Evolutionary conservation across 768 basidiomycete species (phyloP).

Genomic region (Suillus fuscotomentosus): DNA sequence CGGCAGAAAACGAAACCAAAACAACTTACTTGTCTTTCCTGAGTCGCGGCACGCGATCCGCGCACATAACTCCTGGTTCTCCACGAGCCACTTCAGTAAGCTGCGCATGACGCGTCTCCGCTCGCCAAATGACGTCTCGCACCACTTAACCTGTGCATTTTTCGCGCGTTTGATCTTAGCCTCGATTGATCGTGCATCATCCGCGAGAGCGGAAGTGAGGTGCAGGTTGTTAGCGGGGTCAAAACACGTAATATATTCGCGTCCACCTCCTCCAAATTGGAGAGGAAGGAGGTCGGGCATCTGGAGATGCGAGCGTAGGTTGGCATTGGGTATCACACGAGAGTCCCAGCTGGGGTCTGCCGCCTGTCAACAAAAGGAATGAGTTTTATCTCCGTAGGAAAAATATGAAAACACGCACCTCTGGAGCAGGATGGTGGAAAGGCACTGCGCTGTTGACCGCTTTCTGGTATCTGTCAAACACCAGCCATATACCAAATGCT

Average conservation of each 20-base stretch:
- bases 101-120: constrained; percentile 83
- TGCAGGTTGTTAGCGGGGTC: constrained; percentile 90
- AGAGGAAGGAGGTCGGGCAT: constrained; percentile 54
- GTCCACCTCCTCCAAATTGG: constrained; percentile 40
- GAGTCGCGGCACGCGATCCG: constrained; percentile 90
- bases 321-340: constrained; percentile 52
- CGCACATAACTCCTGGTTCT: constrained; percentile 85
- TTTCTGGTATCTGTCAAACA: constrained; percentile 71
- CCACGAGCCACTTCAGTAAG: constrained; percentile 88
- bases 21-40: constrained; percentile 77
- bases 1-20: not conserved
- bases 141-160: constrained; percentile 72
- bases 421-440: constrained; percentile 58
- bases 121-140: constrained; percentile 70
- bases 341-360: constrained; percentile 60
- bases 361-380: constrained; percentile 38
- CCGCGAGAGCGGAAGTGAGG: constrained; percentile 74
- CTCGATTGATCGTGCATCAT: constrained; percentile 68
- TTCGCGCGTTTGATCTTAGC: constrained; percentile 67
- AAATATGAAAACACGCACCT: constrained; percentile 39
- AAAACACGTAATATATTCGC: constrained; percentile 83
- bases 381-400: not conserved
- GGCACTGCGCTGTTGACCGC: constrained; percentile 71
- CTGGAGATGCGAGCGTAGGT: constrained; percentile 62
- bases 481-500: constrained; percentile 76